Evolutionary conservation across 2,329 filamentous ascomycete species (phyloP).

Genomic region (Bipolaris victoriae): DNA sequence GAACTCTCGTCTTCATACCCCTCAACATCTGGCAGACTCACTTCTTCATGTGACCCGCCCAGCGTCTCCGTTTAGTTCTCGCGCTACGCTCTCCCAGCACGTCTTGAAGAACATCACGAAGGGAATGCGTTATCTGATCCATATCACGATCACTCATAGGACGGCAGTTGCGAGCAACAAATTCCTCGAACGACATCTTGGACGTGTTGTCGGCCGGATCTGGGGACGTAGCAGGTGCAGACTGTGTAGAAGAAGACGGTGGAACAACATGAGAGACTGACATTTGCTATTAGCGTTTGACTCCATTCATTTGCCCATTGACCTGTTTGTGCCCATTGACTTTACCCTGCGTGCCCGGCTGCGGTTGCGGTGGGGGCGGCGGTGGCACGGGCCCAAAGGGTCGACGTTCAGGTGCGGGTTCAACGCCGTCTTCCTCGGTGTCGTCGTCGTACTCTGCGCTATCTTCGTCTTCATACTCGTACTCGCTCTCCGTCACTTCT

Average conservation of each 20-base stretch:
- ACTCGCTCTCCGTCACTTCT: conserved; percentile 56
- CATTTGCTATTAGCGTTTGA: conserved; percentile 43
- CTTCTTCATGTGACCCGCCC: too few relatives aligned
- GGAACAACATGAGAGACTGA: conserved; percentile 12
- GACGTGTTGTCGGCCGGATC: neutral
- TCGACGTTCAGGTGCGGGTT: conserved; percentile 40
- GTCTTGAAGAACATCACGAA: too few relatives aligned
- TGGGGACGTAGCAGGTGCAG: neutral
- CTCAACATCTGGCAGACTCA: too few relatives aligned
- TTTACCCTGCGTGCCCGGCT: conserved; percentile 40
- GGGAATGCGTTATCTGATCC: too few relatives aligned
- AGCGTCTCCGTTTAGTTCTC: too few relatives aligned
- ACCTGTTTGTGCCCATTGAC: conserved; percentile 47
- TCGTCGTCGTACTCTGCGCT: conserved; percentile 62
- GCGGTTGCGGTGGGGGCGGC: conserved; percentile 46
- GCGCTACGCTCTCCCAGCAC: too few relatives aligned
- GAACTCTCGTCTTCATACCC: too few relatives aligned
- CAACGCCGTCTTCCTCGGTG: conserved; percentile 61
- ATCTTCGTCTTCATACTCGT: conserved; percentile 53
- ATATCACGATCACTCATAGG: neutral
- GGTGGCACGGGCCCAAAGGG: conserved; percentile 48
- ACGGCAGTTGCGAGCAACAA: too few relatives aligned
- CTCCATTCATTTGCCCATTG: conserved; percentile 49
- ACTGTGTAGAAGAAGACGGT: conserved; percentile 2
- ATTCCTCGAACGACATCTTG: neutral